Base-by-base conservation (phyloP, 768 basidiomycete genomes). In the Daedaleopsis nitida region DNA sequence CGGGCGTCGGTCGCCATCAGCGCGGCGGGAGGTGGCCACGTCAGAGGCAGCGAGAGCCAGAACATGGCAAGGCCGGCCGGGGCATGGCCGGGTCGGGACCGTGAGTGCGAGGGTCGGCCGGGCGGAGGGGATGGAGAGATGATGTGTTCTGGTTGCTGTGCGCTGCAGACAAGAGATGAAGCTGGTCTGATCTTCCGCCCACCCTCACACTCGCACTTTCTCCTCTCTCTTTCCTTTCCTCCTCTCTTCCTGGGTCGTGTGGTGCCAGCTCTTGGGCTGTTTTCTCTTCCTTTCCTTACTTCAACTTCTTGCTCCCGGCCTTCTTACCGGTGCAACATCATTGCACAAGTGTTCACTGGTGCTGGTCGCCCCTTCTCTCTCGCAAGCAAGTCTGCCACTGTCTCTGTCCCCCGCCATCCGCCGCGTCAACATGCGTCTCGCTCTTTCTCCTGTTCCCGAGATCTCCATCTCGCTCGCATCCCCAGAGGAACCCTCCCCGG, bases 401-500 rank as follows among this genome's bases (percentile, higher is more conserved):
- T 63, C 60, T 62, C 50, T 59, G 43, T 52, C 63, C 56, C 65
- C 70, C 68, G 79, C 63, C 59, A 61, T 50, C 60, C 60, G 42
- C 39, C 51, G 42, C 53, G 47, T 54, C 67, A 62, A 67, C 66
- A 74, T 74, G 73, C 66, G 57, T 53, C 66, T 73, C 66, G 72
- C 72, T 62, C 62, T 55, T 60, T 74, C 78, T 57, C 75, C 80
- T 59, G 74, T 90, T 67, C 89, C 90, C 65, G 77, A 82, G 64
- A 92, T 93, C 66, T 82, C 80, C 66, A 84, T 93, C 69, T 91
- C 87, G 21, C 84, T 80, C 37, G 84, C 89, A 51, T 84, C 86
- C 3, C 83, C 83, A n/a, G 77, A 82, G 65, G 80, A 82, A 52
- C 72, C 75, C 45, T 56, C 69, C 35, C 65, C 74, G 35, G 86